Evolutionary conservation across 164 flowering plant genomes (phyloP).

Genomic region (Piper longum): DNA sequence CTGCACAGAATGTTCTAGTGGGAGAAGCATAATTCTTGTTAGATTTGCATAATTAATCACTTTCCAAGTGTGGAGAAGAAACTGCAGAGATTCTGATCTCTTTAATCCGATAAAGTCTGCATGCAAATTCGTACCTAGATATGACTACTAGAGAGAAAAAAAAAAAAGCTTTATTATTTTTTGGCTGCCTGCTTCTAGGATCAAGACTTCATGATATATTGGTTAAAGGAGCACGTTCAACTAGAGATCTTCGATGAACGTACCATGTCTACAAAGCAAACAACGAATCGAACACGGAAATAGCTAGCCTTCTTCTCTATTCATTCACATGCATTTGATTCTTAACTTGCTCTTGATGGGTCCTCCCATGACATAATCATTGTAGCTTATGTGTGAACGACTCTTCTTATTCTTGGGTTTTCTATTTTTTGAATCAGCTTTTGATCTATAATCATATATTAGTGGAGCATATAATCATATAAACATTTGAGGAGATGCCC

Average conservation of each 20-base stretch:
- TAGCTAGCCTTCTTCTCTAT: background rate
- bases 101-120: background rate
- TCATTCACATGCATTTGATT: background rate
- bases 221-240: background rate
- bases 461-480: no score
- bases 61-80: background rate
- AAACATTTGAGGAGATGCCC: no score
- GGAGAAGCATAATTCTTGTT: constrained; percentile 2
- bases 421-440: no score
- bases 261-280: background rate
- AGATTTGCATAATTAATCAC: background rate
- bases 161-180: background rate
- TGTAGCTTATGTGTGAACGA: no score
- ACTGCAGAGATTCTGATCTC: constrained; percentile 3
- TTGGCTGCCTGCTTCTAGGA: background rate
- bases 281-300: background rate
- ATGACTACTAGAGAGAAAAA: background rate
- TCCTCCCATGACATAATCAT: no score
- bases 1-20: constrained; percentile 3
- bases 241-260: background rate
- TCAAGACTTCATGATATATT: background rate
- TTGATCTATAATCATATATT: no score
- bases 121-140: background rate
- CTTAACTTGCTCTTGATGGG: no score
- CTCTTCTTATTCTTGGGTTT: no score